Conservation (phyloP, 1,139 yeast genomes). For the Taiozyma sp. region DNA sequence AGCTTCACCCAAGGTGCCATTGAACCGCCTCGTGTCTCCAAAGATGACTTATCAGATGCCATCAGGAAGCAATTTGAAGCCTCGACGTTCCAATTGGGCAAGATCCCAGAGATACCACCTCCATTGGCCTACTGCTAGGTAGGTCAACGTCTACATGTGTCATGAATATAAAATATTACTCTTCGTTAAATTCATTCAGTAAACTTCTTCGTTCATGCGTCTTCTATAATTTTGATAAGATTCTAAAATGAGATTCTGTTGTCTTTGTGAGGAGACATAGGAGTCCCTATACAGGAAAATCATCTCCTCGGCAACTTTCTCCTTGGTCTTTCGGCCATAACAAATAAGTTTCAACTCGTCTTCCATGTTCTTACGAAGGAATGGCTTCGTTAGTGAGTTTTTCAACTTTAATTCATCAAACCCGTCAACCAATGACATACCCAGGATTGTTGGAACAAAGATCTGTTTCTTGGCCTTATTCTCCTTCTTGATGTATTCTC, state of each 20-base stretch:
- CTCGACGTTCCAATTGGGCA: conserved; percentile 52
- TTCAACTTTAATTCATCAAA: conserved; percentile 72
- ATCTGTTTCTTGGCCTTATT: conserved; percentile 35
- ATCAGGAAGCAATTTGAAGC: conserved; percentile 48
- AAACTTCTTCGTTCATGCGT: conserved; percentile 8
- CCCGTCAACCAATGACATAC: conserved; percentile 85
- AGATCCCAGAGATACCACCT: conserved; percentile 77
- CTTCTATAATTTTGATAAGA: conserved; percentile 16
- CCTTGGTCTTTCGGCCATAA: conserved; percentile 50
- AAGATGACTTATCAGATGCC: conserved; percentile 36
- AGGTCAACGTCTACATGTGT: neutral
- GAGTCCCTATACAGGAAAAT: conserved; percentile 56
- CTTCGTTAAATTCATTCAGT: neutral
- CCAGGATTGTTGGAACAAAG: conserved; percentile 75
- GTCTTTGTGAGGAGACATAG: conserved; percentile 17
- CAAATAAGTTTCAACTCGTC: conserved; percentile 60
- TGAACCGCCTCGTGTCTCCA: conserved; percentile 28
- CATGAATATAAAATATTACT: neutral
- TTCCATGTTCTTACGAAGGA: conserved; percentile 75
- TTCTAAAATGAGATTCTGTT: conserved; percentile 14
- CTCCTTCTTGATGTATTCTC: conserved; percentile 62
- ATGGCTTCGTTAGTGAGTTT: conserved; percentile 85
- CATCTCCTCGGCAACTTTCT: conserved; percentile 51
- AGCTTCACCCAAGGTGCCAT: conserved; percentile 29
- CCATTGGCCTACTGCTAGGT: conserved; percentile 44